These are phyloP conservation scores for Coprinopsis sp. DNA, from an alignment of 768 basidiomycete species.

Conservation along the genomic window DNA sequence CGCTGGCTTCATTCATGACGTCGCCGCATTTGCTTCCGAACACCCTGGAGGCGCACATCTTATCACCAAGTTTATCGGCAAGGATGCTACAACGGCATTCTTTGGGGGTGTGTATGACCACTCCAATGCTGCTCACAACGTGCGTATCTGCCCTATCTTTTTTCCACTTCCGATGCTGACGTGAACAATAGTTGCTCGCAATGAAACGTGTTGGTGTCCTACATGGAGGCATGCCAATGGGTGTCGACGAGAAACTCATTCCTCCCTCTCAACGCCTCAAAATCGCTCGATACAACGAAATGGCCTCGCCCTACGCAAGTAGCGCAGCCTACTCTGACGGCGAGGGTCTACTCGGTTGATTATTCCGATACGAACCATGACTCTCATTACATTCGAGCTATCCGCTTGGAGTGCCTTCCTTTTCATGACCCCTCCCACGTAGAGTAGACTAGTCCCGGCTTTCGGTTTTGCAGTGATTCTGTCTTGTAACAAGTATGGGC, in stretches of 20 bases:
- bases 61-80: slow-evolving; percentile 80
- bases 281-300: slow-evolving; percentile 61
- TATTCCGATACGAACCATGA: no score
- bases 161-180: background rate
- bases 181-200: slow-evolving; percentile 41
- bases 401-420: no score
- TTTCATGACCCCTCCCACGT: no score
- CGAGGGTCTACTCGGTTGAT: slow-evolving; percentile 44
- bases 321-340: slow-evolving; percentile 56
- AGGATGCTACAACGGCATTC: slow-evolving; percentile 90
- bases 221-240: slow-evolving; percentile 56
- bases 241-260: slow-evolving; percentile 55
- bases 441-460: no score
- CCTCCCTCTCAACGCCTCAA: slow-evolving; percentile 72
- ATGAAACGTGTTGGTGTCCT: slow-evolving; percentile 66
- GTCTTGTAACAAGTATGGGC: no score
- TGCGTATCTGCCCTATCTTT: slow-evolving; percentile 28
- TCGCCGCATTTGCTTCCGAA: slow-evolving; percentile 78
- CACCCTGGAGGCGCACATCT: slow-evolving; percentile 90
- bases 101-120: slow-evolving; percentile 91
- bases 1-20: slow-evolving; percentile 92
- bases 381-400: no score
- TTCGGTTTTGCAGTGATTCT: no score
- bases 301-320: slow-evolving; percentile 43
- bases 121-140: slow-evolving; percentile 84